These are phyloP conservation scores for Mycogone perniciosa DNA, from an alignment of 2,329 filamentous ascomycete species.

Conservation along the genomic window DNA sequence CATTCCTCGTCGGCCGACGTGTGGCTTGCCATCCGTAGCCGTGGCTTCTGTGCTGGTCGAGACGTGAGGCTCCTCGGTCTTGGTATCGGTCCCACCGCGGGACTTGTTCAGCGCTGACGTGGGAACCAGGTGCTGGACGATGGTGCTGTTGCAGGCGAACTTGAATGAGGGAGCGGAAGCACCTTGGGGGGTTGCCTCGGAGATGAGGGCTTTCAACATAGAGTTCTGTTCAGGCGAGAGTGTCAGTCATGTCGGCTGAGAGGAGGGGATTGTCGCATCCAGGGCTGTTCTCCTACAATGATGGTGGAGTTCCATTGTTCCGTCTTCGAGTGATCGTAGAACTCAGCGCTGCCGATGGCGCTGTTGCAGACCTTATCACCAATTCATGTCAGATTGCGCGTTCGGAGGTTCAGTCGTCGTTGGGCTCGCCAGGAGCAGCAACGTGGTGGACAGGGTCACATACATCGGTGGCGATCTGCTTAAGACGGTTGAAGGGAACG, in stretches of 20 bases:
- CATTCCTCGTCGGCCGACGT: conserved; percentile 82
- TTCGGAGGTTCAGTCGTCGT: not conserved
- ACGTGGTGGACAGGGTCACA: conserved; percentile 23
- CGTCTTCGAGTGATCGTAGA: conserved; percentile 83
- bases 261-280: conserved; percentile 8
- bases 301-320: conserved; percentile 86
- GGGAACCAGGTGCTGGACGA: conserved; percentile 84
- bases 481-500: conserved; percentile 67
- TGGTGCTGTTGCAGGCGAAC: conserved; percentile 96
- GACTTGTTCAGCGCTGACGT: conserved; percentile 58
- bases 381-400: conserved; percentile 1
- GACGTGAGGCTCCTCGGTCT: conserved; percentile 45
- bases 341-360: conserved; percentile 65
- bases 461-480: conserved; percentile 82
- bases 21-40: conserved; percentile 59
- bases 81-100: conserved; percentile 42
- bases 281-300: conserved; percentile 56
- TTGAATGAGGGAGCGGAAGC: conserved; percentile 66
- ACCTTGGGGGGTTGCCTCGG: conserved; percentile 58
- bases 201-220: conserved; percentile 71
- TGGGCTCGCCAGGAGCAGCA: not conserved
- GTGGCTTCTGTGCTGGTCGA: conserved; percentile 49
- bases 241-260: conserved; percentile 11
- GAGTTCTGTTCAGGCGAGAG: conserved; percentile 49
- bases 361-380: conserved; percentile 67